Evolutionary conservation across 73 alveolate genomes (phyloP).

Genomic region (Paramecium tetraurelia): DNA sequence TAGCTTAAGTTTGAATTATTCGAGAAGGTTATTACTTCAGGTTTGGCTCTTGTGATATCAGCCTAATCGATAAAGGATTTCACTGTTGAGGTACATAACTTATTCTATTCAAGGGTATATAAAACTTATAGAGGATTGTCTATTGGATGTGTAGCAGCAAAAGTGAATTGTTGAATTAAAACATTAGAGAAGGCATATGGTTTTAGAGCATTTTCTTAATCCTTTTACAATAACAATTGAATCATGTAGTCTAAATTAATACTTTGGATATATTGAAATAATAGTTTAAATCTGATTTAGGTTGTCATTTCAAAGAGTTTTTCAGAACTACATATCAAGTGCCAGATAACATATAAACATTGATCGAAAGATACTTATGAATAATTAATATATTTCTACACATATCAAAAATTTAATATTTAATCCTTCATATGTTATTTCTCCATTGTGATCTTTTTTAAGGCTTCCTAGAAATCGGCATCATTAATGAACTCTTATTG

Average conservation of each 20-base stretch:
- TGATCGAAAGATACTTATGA: not conserved
- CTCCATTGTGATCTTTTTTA: not conserved
- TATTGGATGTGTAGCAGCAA: not conserved
- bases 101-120: not conserved
- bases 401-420: not conserved
- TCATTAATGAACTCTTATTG: constrained; percentile 16
- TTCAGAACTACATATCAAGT: not conserved
- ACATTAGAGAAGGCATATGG: not conserved
- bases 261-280: not conserved
- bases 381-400: not conserved
- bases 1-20: constrained; percentile 14
- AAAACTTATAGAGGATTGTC: not conserved
- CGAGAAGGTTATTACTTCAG: not conserved
- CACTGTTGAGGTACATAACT: not conserved
- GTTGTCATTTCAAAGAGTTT: not conserved
- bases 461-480: constrained; percentile 40
- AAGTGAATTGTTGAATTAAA: not conserved
- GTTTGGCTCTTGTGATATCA: not conserved
- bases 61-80: not conserved
- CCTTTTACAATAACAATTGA: not conserved
- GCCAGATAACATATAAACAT: not conserved
- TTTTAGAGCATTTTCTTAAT: not conserved
- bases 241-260: not conserved
- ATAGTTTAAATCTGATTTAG: not conserved
- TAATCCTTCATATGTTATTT: not conserved